Base-by-base conservation (phyloP, 2,329 filamentous ascomycete species). In the Didymella segeticola region DNA sequence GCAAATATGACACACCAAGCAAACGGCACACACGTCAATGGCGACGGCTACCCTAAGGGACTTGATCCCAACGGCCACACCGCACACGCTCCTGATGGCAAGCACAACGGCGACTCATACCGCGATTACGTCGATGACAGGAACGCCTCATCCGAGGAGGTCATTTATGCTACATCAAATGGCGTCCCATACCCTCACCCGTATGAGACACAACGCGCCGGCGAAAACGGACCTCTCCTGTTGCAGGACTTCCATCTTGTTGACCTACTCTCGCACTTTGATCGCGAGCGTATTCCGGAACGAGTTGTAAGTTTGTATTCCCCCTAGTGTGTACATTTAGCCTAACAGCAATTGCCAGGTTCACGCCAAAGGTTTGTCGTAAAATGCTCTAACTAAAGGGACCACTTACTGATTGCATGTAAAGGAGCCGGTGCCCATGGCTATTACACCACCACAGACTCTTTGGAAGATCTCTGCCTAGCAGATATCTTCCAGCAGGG, bases 211-310 rank as follows among this genome's bases (percentile, higher is more conserved):
- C 83, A 86, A 70, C 75, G 83, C 23, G 80, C 75, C 4, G 83
- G 83, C 60, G 81, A 84, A 61, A 84, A 82, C 36, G 84, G 84
- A 0, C 83, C 84, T 25, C 76, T 86, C 0, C 78, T 87, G 1
- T 72, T 85, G 60, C 77, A 85, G 47, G 79, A 81, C 58, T 79
- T 79, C 69, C 79, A 81, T 62, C 67, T 81, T 39, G 71, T 81
- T 58, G 79, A 81, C 47, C 69, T 80, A 17, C 71, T 81, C 30
- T 80, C 78, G 12, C 79, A 81, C 58, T 81, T 81, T 64, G 79
- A 81, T 62, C 76, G 79, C 23, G 79, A 81, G 64, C 72, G 79
- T 14, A 81, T 81, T 36, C 79, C 78, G 2, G 79, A 81, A 72
- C 77, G 79, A 60, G 79, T 81, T 11, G 79, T 81, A 11, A 26